phyloP scores from a whole-genome alignment of 345 rosid genomes.

The Laguncularia racemosa region DNA sequence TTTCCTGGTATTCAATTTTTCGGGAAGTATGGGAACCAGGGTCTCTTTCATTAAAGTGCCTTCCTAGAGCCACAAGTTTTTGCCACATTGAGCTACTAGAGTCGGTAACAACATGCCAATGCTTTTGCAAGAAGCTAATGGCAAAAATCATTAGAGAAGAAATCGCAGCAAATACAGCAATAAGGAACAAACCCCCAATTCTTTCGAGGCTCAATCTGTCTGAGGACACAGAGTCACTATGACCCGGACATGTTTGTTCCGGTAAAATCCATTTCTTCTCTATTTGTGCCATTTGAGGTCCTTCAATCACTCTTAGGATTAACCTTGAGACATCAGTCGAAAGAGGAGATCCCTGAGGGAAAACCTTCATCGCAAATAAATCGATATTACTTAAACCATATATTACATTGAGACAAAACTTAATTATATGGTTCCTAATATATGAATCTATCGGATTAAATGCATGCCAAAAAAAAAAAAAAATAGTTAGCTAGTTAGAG shows the following conservation, averaged over 20 bases:
- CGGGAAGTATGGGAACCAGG: background rate
- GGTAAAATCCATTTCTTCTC: background rate
- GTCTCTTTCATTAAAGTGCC: constrained; percentile 2
- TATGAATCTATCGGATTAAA: no score
- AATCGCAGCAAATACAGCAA: constrained; percentile 5
- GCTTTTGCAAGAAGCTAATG: background rate
- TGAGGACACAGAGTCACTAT: background rate
- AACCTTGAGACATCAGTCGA: constrained; percentile 5
- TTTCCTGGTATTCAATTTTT: background rate
- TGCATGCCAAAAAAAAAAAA: no score
- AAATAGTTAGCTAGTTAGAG: background rate
- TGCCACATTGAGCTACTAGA: background rate
- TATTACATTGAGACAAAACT: no score
- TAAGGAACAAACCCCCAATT: constrained; percentile 11
- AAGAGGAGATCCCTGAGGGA: constrained; percentile 6
- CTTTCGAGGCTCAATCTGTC: constrained; percentile 1
- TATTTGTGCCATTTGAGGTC: constrained; percentile 3
- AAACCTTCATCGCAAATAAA: background rate
- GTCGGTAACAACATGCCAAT: background rate
- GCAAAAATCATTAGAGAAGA: background rate
- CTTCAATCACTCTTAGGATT: constrained; percentile 8
- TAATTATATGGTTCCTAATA: no score
- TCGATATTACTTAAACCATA: no score
- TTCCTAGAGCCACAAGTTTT: constrained; percentile 1
- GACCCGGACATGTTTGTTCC: constrained; percentile 1